Conservation (phyloP, 2,329 filamentous ascomycete species). For the Aureobasidium namibiae region DNA sequence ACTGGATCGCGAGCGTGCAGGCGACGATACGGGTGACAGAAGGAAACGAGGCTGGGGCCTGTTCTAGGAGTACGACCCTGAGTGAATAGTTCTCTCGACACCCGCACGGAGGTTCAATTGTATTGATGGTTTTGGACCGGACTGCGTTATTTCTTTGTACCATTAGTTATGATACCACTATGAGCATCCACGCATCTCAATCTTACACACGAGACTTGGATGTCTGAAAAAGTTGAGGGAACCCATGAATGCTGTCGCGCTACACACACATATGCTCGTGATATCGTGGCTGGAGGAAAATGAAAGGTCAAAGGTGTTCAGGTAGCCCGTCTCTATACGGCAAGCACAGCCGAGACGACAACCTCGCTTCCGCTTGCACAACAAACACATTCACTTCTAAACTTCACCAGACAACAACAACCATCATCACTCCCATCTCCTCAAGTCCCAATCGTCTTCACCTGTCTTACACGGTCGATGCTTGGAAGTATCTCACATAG, state of each 20-base stretch:
- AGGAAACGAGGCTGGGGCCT: slow-evolving; percentile 27
- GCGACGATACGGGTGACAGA: slow-evolving; percentile 16
- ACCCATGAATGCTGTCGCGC: too few species aligned
- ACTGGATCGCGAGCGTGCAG: not conserved
- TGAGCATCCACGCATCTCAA: slow-evolving; percentile 1
- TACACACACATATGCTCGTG: too few species aligned
- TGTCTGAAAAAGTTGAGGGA: too few species aligned
- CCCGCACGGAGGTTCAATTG: not conserved
- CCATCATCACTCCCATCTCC: not conserved
- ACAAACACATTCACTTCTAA: not conserved
- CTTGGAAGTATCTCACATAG: not conserved
- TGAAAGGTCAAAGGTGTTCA: not conserved
- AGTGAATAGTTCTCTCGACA: not conserved
- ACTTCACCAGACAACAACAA: not conserved
- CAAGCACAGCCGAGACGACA: not conserved
- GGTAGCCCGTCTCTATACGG: not conserved
- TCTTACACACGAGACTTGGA: not conserved
- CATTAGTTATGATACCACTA: slow-evolving; percentile 9
- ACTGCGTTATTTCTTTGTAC: not conserved
- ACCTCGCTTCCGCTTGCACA: not conserved
- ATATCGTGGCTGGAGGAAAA: not conserved
- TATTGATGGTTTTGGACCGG: not conserved
- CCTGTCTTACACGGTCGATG: not conserved
- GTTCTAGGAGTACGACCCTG: slow-evolving; percentile 21
- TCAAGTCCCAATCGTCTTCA: not conserved